Percentiles rank a stretch among this genome's conserved stretches.
Conservation (phyloP, 2,329 filamentous ascomycete species). For the Trichoderma endophyticum region DNA sequence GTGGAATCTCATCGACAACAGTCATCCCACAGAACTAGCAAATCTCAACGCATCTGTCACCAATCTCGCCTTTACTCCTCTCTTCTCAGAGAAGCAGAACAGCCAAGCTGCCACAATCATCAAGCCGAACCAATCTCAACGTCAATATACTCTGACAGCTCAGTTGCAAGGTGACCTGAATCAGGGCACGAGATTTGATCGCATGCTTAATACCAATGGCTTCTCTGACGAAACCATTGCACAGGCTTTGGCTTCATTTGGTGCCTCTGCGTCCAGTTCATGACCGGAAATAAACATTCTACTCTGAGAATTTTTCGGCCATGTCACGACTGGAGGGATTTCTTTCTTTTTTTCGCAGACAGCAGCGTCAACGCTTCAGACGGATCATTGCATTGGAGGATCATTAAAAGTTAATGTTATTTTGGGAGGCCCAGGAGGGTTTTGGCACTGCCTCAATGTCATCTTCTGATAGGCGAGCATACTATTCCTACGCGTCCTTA, state of each 20-base stretch:
- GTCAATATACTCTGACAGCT: slow-evolving; percentile 62
- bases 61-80: slow-evolving; percentile 71
- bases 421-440: background rate
- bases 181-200: slow-evolving; percentile 42
- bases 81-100: slow-evolving; percentile 42
- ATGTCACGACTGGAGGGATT: background rate
- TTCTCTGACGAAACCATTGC: slow-evolving; percentile 48
- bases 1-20: slow-evolving; percentile 75
- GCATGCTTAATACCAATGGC: slow-evolving; percentile 46
- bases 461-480: background rate
- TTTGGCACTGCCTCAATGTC: background rate
- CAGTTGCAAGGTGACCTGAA: slow-evolving; percentile 53
- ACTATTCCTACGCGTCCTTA: background rate
- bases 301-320: background rate
- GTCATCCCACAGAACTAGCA: slow-evolving; percentile 63
- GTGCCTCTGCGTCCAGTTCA: slow-evolving; percentile 24
- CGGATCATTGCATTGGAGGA: background rate
- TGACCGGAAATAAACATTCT: background rate
- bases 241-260: slow-evolving; percentile 47
- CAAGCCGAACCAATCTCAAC: slow-evolving; percentile 72
- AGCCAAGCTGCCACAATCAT: slow-evolving; percentile 61
- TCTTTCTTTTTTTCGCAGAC: background rate
- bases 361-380: background rate
- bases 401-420: background rate
- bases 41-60: slow-evolving; percentile 80